A percentile compares a stretch with the other conserved stretches of the same genome.
phyloP scores from a whole-genome alignment of 139 green algal genomes.

The Coccomyxa sp. region DNA sequence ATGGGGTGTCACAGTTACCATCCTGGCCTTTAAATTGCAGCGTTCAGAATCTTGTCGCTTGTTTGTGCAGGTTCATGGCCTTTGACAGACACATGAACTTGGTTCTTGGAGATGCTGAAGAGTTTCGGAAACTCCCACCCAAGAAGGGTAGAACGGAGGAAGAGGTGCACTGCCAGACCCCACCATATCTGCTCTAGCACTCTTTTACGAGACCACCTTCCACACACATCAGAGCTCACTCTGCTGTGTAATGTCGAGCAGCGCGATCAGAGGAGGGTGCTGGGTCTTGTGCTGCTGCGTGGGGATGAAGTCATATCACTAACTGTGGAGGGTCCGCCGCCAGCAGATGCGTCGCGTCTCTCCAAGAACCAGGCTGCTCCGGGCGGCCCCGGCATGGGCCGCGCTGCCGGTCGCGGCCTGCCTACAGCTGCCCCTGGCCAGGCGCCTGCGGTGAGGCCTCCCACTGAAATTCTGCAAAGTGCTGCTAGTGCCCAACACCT shows the following conservation, averaged over 20 bases:
- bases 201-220: neutral
- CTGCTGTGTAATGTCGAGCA: conserved; percentile 26
- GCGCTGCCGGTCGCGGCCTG: conserved; percentile 76
- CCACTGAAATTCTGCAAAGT: neutral
- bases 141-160: conserved; percentile 86
- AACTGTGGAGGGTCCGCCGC: conserved; percentile 93
- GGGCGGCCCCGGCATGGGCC: conserved; percentile 74
- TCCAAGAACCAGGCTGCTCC: conserved; percentile 42
- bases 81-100: conserved; percentile 99
- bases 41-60: neutral
- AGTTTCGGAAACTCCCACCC: conserved; percentile 89
- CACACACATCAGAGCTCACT: neutral
- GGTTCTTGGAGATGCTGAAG: conserved; percentile 94
- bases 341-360: conserved; percentile 59
- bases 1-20: too few relatives aligned
- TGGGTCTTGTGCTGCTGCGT: conserved; percentile 92
- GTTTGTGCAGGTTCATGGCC: conserved; percentile 88
- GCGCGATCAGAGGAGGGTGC: conserved; percentile 83
- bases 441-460: conserved; percentile 56
- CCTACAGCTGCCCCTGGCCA: conserved; percentile 63
- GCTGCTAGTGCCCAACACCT: neutral
- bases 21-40: too few relatives aligned
- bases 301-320: conserved; percentile 94
- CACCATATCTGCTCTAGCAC: too few relatives aligned
- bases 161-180: conserved; percentile 47